These are phyloP conservation scores for Closterium sp. DNA, from an alignment of 139 green algal species.

Conservation along the genomic window DNA sequence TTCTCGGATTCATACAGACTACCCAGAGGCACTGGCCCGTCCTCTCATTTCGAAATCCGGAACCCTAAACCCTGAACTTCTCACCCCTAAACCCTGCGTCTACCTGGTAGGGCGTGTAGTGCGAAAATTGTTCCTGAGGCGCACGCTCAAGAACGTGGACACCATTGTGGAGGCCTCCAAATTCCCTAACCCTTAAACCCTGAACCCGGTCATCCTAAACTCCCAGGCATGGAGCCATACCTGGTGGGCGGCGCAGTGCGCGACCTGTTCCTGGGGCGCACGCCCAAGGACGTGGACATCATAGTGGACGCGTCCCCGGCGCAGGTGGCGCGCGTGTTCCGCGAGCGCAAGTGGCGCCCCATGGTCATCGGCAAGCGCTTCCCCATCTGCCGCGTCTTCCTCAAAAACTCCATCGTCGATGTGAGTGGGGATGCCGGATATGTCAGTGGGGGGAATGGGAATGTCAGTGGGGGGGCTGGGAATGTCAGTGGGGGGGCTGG, in stretches of 20 bases:
- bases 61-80: too few species aligned
- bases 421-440: too few species aligned
- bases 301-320: background rate
- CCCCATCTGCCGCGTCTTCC: background rate
- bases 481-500: too few species aligned
- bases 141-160: too few species aligned
- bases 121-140: too few species aligned
- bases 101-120: too few species aligned
- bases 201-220: background rate
- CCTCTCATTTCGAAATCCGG: too few species aligned
- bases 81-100: too few species aligned
- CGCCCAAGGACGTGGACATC: constrained; percentile 53
- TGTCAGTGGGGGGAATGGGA: too few species aligned
- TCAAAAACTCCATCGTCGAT: background rate
- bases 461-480: background rate
- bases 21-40: too few species aligned
- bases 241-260: constrained; percentile 45
- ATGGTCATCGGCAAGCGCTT: background rate
- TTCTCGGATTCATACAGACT: too few species aligned
- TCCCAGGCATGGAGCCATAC: constrained; percentile 43
- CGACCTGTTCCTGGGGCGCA: constrained; percentile 38
- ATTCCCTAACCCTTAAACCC: background rate
- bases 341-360: background rate
- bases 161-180: too few species aligned
- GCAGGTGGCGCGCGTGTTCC: background rate